Evolutionary conservation across 345 rosid species (phyloP).

Genomic region (Trapa incisa): DNA sequence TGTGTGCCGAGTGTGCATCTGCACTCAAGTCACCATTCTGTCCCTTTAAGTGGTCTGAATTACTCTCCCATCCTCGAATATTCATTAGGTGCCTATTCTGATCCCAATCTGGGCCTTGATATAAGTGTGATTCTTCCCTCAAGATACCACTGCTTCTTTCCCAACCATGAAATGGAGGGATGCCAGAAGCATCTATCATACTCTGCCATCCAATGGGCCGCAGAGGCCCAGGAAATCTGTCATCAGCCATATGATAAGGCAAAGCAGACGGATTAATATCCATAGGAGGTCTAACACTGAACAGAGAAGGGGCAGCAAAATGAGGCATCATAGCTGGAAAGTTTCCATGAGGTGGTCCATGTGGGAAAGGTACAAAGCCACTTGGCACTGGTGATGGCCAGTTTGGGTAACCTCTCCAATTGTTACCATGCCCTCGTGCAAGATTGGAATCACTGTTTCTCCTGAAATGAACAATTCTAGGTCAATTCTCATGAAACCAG

Average conservation of each 20-base stretch:
- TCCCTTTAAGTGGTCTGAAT: constrained; percentile 67
- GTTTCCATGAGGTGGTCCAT: constrained; percentile 73
- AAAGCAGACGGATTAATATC: constrained; percentile 71
- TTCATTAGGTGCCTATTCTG: constrained; percentile 56
- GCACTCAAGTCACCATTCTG: constrained; percentile 52
- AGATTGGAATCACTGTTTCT: constrained; percentile 49
- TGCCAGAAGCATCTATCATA: constrained; percentile 70
- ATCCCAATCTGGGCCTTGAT: constrained; percentile 77
- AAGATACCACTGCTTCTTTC: constrained; percentile 62
- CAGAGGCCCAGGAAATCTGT: constrained; percentile 69
- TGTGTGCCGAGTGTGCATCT: constrained; percentile 41
- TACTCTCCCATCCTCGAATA: constrained; percentile 67
- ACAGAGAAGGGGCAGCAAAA: constrained; percentile 60
- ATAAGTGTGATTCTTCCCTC: constrained; percentile 73
- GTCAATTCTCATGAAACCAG: constrained; percentile 42
- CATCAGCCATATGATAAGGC: constrained; percentile 69
- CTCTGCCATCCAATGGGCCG: constrained; percentile 93
- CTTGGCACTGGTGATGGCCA: constrained; percentile 72
- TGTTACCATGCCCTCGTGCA: constrained; percentile 78
- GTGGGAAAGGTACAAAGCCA: constrained; percentile 84
- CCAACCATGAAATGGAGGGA: constrained; percentile 83
- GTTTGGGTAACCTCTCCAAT: constrained; percentile 80
- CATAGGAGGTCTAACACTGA: constrained; percentile 69
- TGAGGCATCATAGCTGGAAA: constrained; percentile 68
- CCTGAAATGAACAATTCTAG: constrained; percentile 32